Percentiles rank a stretch among this genome's conserved stretches.
phyloP scores from a whole-genome alignment of 225 moss, liverwort and hornwort genomes.

The Physcomitrium patens region DNA sequence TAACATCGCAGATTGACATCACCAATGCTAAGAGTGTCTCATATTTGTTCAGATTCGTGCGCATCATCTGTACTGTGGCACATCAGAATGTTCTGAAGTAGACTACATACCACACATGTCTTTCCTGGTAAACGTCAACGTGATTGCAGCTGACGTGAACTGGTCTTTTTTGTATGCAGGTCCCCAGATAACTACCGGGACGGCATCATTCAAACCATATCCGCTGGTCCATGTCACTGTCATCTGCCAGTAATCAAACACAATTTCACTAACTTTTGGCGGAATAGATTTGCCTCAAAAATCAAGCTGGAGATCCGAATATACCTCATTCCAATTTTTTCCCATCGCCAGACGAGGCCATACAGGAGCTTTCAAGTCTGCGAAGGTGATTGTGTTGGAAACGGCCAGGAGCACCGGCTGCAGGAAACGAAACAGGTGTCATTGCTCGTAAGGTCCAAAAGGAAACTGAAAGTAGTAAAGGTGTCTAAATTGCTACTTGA shows the following conservation, averaged over 20 bases:
- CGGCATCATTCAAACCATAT: conserved; percentile 49
- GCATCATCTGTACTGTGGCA: background rate
- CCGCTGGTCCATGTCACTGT: conserved; percentile 87
- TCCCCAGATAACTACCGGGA: conserved; percentile 56
- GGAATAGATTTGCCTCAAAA: background rate
- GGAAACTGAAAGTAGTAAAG: background rate
- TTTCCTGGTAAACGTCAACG: conserved; percentile 50
- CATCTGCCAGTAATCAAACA: conserved; percentile 44
- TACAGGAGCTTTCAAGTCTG: conserved; percentile 57
- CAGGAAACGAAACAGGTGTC: conserved; percentile 3
- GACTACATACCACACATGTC: conserved; percentile 68
- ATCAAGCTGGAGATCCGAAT: background rate
- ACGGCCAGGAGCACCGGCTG: conserved; percentile 73
- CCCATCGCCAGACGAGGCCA: conserved; percentile 68
- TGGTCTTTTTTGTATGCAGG: conserved; percentile 33
- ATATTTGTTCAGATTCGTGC: background rate
- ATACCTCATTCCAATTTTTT: conserved; percentile 61
- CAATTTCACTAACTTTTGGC: too few species aligned
- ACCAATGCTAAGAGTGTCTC: conserved; percentile 10
- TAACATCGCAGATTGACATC: background rate
- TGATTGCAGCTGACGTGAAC: conserved; percentile 46
- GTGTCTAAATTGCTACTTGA: too few species aligned
- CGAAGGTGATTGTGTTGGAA: conserved; percentile 54
- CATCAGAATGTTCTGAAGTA: background rate
- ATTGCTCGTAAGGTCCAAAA: background rate